Evolutionary conservation across 805 yeast species (phyloP).

Genomic region (Pichia rugopelliculosa): DNA sequence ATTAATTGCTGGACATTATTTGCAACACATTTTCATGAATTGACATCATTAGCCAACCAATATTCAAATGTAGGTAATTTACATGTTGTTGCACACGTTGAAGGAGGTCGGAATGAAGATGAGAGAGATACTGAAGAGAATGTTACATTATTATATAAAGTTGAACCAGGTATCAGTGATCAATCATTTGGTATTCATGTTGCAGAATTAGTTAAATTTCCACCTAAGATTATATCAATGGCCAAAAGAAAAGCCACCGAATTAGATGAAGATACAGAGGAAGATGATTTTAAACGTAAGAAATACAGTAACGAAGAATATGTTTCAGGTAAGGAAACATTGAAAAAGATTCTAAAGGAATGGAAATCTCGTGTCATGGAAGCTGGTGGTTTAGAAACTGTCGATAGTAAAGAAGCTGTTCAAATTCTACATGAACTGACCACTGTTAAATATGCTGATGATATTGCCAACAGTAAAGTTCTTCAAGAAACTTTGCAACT

Average conservation of each 20-base stretch:
- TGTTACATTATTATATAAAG: conserved; percentile 83
- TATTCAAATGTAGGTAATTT: conserved; percentile 63
- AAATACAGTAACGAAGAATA: conserved; percentile 49
- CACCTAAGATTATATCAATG: conserved; percentile 83
- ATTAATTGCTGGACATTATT: conserved; percentile 76
- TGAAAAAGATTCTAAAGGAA: conserved; percentile 41
- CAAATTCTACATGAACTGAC: conserved; percentile 6
- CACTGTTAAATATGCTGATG: conserved; percentile 1
- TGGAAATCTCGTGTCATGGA: conserved; percentile 46
- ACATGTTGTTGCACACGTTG: conserved; percentile 91
- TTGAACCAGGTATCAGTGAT: conserved; percentile 93
- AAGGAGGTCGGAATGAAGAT: conserved; percentile 22
- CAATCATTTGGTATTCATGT: conserved; percentile 97
- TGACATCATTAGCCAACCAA: conserved; percentile 68
- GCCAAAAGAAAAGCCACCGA: conserved; percentile 92
- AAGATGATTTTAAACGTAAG: conserved; percentile 27
- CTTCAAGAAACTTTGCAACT: conserved; percentile 20
- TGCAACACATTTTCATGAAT: conserved; percentile 97
- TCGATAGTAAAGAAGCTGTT: conserved; percentile 33
- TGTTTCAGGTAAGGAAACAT: conserved; percentile 42
- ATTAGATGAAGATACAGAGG: conserved; percentile 53
- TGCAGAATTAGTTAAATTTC: conserved; percentile 92
- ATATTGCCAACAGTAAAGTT: conserved; percentile 8
- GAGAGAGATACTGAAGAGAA: conserved; percentile 42
- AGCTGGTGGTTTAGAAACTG: conserved; percentile 35